phyloP scores from a whole-genome alignment of 129 eudicot species.

The Artemisia tridentata region DNA sequence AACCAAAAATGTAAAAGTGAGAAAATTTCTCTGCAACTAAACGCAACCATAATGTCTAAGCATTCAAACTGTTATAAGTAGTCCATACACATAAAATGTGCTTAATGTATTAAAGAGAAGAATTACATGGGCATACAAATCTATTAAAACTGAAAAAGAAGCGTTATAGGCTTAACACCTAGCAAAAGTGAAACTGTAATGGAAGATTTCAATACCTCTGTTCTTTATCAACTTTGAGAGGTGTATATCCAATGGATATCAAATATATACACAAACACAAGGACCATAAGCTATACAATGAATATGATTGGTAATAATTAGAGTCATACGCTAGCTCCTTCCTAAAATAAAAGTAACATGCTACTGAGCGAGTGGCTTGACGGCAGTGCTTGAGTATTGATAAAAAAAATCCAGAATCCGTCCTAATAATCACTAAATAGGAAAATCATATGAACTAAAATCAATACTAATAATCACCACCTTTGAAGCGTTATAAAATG shows the following conservation, averaged over 20 bases:
- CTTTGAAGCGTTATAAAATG: background rate
- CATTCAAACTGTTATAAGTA: no score
- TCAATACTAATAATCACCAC: background rate
- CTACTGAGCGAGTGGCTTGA: background rate
- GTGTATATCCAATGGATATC: slow-evolving; percentile 4
- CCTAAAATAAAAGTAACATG: background rate
- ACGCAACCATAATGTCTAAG: no score
- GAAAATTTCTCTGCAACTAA: no score
- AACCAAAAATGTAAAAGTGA: no score
- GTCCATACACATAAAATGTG: background rate
- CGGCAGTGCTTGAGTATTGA: background rate
- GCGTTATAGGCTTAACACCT: background rate
- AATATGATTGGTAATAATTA: no score
- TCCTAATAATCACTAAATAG: background rate
- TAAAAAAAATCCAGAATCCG: background rate
- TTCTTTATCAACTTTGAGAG: slow-evolving; percentile 1
- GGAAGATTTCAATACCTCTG: background rate
- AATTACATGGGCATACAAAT: background rate
- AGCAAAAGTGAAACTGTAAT: background rate
- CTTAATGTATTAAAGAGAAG: slow-evolving; percentile 13
- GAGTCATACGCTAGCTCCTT: background rate
- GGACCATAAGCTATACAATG: background rate
- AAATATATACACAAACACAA: slow-evolving; percentile 6
- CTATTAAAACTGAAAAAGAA: background rate
- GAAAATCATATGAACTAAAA: background rate